phyloP scores from a whole-genome alignment of 2,329 filamentous ascomycete species.

The Aspergillus ibericus region DNA sequence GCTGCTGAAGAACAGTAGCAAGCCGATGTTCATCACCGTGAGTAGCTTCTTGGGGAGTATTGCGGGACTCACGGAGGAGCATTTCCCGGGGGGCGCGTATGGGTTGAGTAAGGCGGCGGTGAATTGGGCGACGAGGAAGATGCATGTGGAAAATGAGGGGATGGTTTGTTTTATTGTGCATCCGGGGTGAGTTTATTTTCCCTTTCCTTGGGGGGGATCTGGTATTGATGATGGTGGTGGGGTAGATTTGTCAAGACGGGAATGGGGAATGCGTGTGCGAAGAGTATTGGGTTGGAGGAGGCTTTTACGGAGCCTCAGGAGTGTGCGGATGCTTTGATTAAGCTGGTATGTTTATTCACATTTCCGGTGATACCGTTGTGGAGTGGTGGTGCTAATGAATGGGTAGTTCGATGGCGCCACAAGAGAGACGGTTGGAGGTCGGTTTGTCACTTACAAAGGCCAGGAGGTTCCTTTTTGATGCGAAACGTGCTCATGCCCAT shows the following conservation, averaged over 20 bases:
- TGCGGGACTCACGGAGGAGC: background rate
- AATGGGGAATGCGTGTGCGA: constrained; percentile 1
- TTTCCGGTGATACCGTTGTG: background rate
- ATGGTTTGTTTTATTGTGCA: background rate
- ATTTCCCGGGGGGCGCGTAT: background rate
- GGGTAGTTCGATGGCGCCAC: background rate
- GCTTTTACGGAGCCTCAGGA: background rate
- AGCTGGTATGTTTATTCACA: background rate
- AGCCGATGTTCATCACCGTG: background rate
- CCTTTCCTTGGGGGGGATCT: too few relatives aligned
- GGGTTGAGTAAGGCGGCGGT: background rate
- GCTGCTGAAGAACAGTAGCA: background rate
- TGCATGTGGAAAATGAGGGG: constrained; percentile 1
- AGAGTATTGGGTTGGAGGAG: background rate
- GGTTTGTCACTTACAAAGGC: background rate
- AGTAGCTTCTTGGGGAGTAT: constrained; percentile 5
- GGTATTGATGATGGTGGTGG: background rate
- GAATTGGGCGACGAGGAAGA: constrained; percentile 4
- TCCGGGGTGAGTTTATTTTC: background rate
- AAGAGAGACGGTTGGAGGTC: constrained; percentile 1
- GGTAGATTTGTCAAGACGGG: background rate
- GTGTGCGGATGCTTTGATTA: background rate
- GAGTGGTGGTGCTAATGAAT: background rate
- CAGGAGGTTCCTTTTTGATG: background rate
- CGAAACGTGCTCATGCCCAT: background rate